Conservation (phyloP, 192 early-diverging fungal genomes). For the Umbelopsis ramanniana region DNA sequence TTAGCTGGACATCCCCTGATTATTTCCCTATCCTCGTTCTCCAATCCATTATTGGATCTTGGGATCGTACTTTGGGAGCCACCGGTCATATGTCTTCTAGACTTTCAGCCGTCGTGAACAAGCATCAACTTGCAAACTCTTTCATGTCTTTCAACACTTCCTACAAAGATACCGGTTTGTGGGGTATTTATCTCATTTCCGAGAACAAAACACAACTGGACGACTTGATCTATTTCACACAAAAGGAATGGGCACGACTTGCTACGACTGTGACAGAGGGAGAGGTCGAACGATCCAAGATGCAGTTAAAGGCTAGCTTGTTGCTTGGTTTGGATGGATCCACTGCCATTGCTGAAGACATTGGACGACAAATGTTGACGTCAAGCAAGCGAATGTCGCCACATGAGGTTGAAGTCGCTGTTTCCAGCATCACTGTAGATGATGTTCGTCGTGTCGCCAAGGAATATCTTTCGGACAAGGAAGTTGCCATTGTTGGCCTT, state of each 20-base stretch:
- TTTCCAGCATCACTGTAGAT: conserved; percentile 80
- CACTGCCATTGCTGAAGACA: conserved; percentile 94
- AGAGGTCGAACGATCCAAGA: conserved; percentile 97
- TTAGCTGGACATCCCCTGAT: conserved; percentile 89
- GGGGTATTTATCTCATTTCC: conserved; percentile 92
- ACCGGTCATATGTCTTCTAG: conserved; percentile 89
- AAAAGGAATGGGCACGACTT: conserved; percentile 95
- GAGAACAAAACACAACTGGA: conserved; percentile 84
- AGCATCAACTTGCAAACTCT: conserved; percentile 91
- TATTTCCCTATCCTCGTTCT: conserved; percentile 96
- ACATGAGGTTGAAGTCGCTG: conserved; percentile 84
- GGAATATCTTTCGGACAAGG: conserved; percentile 94
- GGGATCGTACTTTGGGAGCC: conserved; percentile 93
- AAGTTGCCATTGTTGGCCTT: conserved; percentile 76
- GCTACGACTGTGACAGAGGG: conserved; percentile 82
- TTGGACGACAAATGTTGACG: conserved; percentile 94
- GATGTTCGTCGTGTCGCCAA: conserved; percentile 87
- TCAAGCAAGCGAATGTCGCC: conserved; percentile 90
- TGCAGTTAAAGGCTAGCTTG: conserved; percentile 95
- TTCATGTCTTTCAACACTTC: conserved; percentile 99
- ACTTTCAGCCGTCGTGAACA: conserved; percentile 80
- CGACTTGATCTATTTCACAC: conserved; percentile 87
- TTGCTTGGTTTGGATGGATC: conserved; percentile 91
- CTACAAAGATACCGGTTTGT: conserved; percentile 97
- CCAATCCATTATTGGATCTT: conserved; percentile 93